Percentiles rank a stretch among this genome's conserved stretches.
phyloP scores from a whole-genome alignment of 2,329 filamentous ascomycete species.

The Penicillium corylophilum region DNA sequence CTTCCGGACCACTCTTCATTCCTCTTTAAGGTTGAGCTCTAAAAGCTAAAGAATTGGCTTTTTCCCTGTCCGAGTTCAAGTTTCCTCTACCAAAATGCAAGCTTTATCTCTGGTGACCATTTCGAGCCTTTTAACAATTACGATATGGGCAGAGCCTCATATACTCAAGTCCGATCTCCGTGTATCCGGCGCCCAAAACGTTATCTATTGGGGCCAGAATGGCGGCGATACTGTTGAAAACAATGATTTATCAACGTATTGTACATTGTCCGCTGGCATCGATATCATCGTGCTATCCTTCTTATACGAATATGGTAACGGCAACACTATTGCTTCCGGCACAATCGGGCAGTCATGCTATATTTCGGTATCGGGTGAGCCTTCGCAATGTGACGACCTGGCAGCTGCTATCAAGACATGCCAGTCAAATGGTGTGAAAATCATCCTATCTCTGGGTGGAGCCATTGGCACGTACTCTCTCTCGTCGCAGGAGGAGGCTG shows the following conservation, averaged over 20 bases:
- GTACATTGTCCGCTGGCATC: slow-evolving; percentile 38
- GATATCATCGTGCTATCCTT: slow-evolving; percentile 48
- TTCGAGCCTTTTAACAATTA: background rate
- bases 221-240: slow-evolving; percentile 29
- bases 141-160: slow-evolving; percentile 1
- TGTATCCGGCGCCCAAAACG: slow-evolving; percentile 27
- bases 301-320: slow-evolving; percentile 41
- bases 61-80: too few species aligned
- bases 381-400: slow-evolving; percentile 38
- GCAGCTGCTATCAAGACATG: slow-evolving; percentile 46
- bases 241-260: slow-evolving; percentile 38
- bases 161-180: background rate
- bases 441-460: slow-evolving; percentile 50
- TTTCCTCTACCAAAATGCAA: background rate
- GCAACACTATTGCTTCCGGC: slow-evolving; percentile 39
- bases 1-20: too few species aligned
- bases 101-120: background rate
- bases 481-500: slow-evolving; percentile 38
- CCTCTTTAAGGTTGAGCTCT: too few species aligned
- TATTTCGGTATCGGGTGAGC: slow-evolving; percentile 23
- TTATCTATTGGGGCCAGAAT: slow-evolving; percentile 34
- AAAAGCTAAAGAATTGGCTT: too few species aligned
- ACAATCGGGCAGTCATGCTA: slow-evolving; percentile 42
- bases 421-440: slow-evolving; percentile 45
- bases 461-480: slow-evolving; percentile 39